These are phyloP conservation scores for Eucalyptus guilfoylei DNA, from an alignment of 345 rosid genomes.

Conservation along the genomic window DNA sequence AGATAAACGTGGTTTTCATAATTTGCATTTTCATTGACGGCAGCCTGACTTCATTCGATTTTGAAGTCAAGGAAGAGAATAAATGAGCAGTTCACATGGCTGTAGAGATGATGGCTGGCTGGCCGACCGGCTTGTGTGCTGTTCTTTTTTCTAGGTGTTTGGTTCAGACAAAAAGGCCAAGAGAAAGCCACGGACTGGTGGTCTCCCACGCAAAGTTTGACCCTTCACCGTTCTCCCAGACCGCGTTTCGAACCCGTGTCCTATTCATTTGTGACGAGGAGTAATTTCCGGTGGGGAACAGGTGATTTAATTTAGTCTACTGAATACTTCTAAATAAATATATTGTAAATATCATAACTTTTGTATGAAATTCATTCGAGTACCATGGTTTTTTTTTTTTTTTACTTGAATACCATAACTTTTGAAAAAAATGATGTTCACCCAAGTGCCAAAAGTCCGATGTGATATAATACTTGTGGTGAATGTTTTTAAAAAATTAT, in stretches of 20 bases:
- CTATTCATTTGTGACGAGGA: neutral
- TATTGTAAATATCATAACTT: no score
- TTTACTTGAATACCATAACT: no score
- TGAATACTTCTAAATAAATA: neutral
- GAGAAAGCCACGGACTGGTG: neutral
- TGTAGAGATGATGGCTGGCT: neutral
- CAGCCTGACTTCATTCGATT: neutral
- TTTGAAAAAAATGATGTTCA: no score
- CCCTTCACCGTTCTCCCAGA: neutral
- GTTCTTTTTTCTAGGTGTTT: neutral
- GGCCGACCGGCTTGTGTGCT: no score
- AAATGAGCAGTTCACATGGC: neutral
- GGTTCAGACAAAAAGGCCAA: neutral
- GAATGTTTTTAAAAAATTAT: no score
- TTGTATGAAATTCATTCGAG: no score
- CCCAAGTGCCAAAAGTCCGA: no score
- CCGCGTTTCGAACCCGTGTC: neutral
- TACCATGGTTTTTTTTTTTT: no score
- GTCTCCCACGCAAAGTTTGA: neutral
- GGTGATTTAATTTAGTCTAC: neutral
- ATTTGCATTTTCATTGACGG: neutral
- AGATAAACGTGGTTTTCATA: neutral
- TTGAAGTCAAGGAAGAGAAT: neutral
- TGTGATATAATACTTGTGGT: no score
- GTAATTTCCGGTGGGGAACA: neutral